Evolutionary conservation across 176 grass and related monocot genomes (phyloP).

Genomic region (Alloteropsis semialata): DNA sequence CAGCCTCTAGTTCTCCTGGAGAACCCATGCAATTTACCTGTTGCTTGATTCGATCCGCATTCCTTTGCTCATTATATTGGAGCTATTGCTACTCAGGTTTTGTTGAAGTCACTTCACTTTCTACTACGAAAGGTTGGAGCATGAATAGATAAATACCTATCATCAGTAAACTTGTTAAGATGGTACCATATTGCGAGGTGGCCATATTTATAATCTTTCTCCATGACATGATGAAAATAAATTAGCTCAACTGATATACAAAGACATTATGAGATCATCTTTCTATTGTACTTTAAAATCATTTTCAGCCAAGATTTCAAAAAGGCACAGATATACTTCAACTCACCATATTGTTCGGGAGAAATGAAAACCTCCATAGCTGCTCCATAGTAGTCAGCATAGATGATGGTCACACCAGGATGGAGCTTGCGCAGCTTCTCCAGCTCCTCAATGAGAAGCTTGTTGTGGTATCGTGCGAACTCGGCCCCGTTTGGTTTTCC

Average conservation of each 20-base stretch:
- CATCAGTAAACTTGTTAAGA: background rate
- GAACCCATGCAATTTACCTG: background rate
- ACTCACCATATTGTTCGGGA: conserved; percentile 56
- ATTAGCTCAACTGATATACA: too few relatives aligned
- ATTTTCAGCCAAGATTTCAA: background rate
- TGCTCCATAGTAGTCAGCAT: conserved; percentile 73
- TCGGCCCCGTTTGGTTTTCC: too few relatives aligned
- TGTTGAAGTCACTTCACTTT: background rate
- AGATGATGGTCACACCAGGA: conserved; percentile 55
- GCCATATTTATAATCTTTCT: background rate
- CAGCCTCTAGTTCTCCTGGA: background rate
- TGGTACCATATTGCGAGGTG: background rate
- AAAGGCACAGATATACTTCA: background rate
- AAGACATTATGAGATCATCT: background rate
- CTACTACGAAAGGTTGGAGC: background rate
- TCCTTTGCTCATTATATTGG: background rate
- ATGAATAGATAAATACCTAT: background rate
- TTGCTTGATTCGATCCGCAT: background rate
- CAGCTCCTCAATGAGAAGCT: conserved; percentile 47
- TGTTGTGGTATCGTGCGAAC: conserved; percentile 74
- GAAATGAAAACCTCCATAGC: conserved; percentile 56
- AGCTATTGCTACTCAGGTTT: background rate
- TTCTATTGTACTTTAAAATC: background rate
- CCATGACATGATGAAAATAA: too few relatives aligned
- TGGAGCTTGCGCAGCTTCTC: conserved; percentile 43